Conservation (phyloP, 805 yeast genomes). For the Candida ovalis region DNA sequence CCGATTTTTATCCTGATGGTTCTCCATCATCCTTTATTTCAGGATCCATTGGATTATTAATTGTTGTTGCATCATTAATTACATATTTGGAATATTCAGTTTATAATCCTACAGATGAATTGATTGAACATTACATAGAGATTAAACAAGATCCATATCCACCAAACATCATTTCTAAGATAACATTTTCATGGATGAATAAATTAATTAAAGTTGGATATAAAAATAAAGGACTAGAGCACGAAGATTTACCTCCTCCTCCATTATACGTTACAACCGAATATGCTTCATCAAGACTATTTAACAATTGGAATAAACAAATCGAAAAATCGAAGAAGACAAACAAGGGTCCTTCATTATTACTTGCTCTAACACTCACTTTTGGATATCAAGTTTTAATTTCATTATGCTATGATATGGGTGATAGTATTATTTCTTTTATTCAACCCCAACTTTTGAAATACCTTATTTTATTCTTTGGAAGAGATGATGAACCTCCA, state of each 20-base stretch:
- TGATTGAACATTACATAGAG: constrained; percentile 32
- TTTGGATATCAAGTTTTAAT: constrained; percentile 35
- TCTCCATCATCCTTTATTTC: constrained; percentile 6
- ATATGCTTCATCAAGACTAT: constrained; percentile 29
- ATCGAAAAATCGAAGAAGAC: constrained; percentile 18
- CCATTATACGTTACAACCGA: constrained; percentile 35
- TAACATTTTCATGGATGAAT: constrained; percentile 92
- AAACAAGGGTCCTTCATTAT: constrained; percentile 24
- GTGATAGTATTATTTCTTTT: constrained; percentile 37
- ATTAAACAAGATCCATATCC: constrained; percentile 24
- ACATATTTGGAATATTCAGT: constrained; percentile 36
- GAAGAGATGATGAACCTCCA: constrained; percentile 34
- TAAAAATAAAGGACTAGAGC: constrained; percentile 30
- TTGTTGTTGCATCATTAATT: constrained; percentile 31
- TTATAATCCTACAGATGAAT: constrained; percentile 36
- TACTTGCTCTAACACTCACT: constrained; percentile 34
- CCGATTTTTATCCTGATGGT: constrained; percentile 1
- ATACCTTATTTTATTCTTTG: constrained; percentile 44
- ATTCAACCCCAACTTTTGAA: constrained; percentile 57
- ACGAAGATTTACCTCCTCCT: constrained; percentile 40
- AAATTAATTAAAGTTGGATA: constrained; percentile 73
- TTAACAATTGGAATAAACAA: constrained; percentile 34
- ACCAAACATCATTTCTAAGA: constrained; percentile 65
- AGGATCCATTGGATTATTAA: constrained; percentile 25
- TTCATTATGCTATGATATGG: constrained; percentile 35